Conservation (phyloP, 257 asterid species). For the Plantago major region DNA sequence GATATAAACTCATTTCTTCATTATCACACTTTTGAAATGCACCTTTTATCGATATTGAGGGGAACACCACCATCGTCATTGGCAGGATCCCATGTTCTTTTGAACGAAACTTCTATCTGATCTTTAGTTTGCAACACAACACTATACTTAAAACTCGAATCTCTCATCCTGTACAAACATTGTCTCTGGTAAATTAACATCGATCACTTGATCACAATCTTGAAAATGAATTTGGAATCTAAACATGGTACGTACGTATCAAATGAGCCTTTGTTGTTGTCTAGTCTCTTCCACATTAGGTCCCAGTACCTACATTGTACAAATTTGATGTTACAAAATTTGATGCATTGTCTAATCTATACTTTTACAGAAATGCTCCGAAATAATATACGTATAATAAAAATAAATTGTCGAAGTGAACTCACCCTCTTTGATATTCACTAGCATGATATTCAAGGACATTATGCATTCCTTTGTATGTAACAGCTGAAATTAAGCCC, state of each 20-base stretch:
- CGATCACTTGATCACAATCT: background rate
- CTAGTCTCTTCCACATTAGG: constrained; percentile 50
- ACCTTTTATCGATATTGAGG: constrained; percentile 51
- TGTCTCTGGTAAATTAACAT: background rate
- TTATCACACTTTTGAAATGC: background rate
- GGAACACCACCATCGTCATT: constrained; percentile 24
- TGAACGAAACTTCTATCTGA: constrained; percentile 64
- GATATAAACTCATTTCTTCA: no score
- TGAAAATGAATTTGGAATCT: background rate
- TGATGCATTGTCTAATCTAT: background rate
- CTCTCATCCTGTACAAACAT: constrained; percentile 24
- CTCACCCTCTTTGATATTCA: constrained; percentile 50
- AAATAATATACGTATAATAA: background rate
- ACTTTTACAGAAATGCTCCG: no score
- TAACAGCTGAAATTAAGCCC: constrained; percentile 39
- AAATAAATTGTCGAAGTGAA: background rate
- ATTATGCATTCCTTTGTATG: constrained; percentile 41
- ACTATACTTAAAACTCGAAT: constrained; percentile 29
- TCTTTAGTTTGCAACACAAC: constrained; percentile 32
- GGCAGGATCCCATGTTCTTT: constrained; percentile 36
- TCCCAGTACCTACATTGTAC: constrained; percentile 61
- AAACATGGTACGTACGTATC: constrained; percentile 30
- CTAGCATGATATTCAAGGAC: constrained; percentile 27
- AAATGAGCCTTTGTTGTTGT: constrained; percentile 17
- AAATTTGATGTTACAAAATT: background rate